Evolutionary conservation across 2,329 filamentous ascomycete genomes (phyloP).

Genomic region (Aspergillus ochraceoroseus): DNA sequence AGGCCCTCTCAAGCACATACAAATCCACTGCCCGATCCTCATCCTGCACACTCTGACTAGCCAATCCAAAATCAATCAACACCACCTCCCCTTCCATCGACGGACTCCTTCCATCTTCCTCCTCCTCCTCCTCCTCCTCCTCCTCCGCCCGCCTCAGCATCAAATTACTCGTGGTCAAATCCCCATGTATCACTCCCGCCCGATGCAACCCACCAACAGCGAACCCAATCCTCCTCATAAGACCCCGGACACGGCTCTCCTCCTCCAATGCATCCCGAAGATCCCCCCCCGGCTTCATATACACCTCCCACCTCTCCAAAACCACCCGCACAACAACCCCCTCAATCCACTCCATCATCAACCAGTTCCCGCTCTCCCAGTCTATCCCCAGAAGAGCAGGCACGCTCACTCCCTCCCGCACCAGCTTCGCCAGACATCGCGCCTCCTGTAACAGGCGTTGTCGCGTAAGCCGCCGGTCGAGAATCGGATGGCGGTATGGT

Average conservation of each 20-base stretch:
- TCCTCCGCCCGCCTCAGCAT: slow-evolving; percentile 59
- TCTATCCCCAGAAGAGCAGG: slow-evolving; percentile 71
- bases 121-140: slow-evolving; percentile 14
- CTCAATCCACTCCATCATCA: slow-evolving; percentile 80
- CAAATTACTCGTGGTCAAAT: slow-evolving; percentile 95
- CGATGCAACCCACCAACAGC: slow-evolving; percentile 73
- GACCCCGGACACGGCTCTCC: slow-evolving; percentile 51
- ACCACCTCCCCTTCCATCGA: slow-evolving; percentile 67
- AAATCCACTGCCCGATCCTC: slow-evolving; percentile 94
- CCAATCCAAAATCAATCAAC: slow-evolving; percentile 91
- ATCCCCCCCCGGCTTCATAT: slow-evolving; percentile 32
- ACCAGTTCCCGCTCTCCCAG: slow-evolving; percentile 59
- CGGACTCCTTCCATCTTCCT: slow-evolving; percentile 21
- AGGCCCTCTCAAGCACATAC: slow-evolving; percentile 91
- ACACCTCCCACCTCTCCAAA: slow-evolving; percentile 64
- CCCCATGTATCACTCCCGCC: slow-evolving; percentile 85
- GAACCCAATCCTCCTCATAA: slow-evolving; percentile 67
- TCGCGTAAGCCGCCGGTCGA: slow-evolving; percentile 81
- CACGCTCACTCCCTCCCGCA: slow-evolving; percentile 72
- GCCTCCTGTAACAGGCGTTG: slow-evolving; percentile 86
- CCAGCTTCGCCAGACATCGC: slow-evolving; percentile 72
- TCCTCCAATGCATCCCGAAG: slow-evolving; percentile 36
- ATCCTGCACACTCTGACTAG: slow-evolving; percentile 71
- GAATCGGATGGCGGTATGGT: slow-evolving; percentile 81
- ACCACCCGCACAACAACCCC: slow-evolving; percentile 65